Conservation (phyloP, 2,329 filamentous ascomycete species). For the Cordyceps farinosa region DNA sequence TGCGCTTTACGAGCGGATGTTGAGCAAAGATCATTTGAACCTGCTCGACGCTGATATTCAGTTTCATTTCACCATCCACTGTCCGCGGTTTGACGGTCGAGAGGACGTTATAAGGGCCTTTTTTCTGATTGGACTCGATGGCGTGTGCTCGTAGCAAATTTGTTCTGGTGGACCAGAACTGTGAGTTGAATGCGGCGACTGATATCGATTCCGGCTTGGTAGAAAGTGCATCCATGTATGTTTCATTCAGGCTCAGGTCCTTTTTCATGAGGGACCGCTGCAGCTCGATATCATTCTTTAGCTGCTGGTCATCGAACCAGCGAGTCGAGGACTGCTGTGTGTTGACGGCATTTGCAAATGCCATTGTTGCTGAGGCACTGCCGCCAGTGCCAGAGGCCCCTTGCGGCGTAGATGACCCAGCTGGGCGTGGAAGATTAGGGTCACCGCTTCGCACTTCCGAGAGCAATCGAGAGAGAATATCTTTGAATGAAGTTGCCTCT, state of each 20-base stretch:
- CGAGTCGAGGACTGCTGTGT: conserved; percentile 53
- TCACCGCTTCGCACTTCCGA: conserved; percentile 61
- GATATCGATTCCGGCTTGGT: conserved; percentile 83
- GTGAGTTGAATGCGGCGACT: conserved; percentile 75
- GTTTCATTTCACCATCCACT: conserved; percentile 68
- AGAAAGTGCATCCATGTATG: conserved; percentile 79
- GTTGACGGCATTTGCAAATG: conserved; percentile 68
- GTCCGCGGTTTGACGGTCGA: conserved; percentile 68
- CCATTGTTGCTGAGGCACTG: conserved; percentile 66
- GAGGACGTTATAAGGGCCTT: conserved; percentile 89
- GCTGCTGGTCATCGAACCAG: conserved; percentile 76
- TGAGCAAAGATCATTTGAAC: conserved; percentile 90
- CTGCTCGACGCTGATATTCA: conserved; percentile 87
- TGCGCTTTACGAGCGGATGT: conserved; percentile 82
- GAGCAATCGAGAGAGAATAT: conserved; percentile 74
- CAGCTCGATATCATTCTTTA: conserved; percentile 74
- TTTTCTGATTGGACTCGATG: conserved; percentile 80
- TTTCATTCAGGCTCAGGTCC: conserved; percentile 70
- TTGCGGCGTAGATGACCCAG: conserved; percentile 27
- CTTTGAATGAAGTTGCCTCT: conserved; percentile 83
- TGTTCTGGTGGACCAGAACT: conserved; percentile 91
- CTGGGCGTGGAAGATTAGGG: conserved; percentile 47
- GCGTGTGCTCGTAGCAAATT: conserved; percentile 85
- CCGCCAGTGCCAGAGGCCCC: conserved; percentile 28
- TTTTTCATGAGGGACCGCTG: conserved; percentile 87